A percentile compares a stretch with the other conserved stretches of the same genome.
Evolutionary conservation across 441 rosid genomes (phyloP).

Genomic region (Euphorbia celastroides): DNA sequence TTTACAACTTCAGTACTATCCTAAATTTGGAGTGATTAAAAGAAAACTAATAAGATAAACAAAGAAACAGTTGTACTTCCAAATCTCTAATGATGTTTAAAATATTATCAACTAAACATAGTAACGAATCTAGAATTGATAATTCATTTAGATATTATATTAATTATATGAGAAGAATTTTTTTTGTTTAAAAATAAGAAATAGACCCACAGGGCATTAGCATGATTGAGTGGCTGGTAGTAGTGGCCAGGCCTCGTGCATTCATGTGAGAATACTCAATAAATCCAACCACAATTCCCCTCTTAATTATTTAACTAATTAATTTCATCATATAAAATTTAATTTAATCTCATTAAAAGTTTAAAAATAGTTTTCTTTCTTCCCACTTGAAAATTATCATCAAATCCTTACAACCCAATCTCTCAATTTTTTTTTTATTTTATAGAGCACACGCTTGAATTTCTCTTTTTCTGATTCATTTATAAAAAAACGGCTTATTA

Average conservation of each 20-base stretch:
- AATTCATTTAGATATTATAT: neutral
- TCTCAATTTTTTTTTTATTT: conserved; percentile 27
- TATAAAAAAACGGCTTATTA: too few relatives aligned
- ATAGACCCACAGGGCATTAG: conserved; percentile 29
- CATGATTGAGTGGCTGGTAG: conserved; percentile 18
- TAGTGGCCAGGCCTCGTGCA: conserved; percentile 46
- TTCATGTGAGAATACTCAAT: conserved; percentile 43
- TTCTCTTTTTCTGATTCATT: neutral
- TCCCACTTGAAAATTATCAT: conserved; percentile 17
- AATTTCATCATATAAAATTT: too few relatives aligned
- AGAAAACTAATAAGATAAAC: neutral
- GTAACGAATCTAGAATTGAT: neutral
- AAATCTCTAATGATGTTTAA: too few relatives aligned
- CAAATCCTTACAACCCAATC: conserved; percentile 21
- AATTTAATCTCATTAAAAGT: too few relatives aligned
- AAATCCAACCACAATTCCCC: conserved; percentile 30
- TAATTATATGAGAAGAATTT: neutral
- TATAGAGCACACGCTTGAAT: neutral
- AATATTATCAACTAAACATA: neutral
- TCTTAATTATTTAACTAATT: conserved; percentile 12
- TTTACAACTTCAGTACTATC: too few relatives aligned
- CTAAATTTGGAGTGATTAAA: too few relatives aligned
- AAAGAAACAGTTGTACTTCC: neutral
- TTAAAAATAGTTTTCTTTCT: conserved; percentile 8
- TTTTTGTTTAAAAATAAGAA: too few relatives aligned